These are phyloP conservation scores for Nemania serpens DNA, from an alignment of 2,329 filamentous ascomycete species.

Conservation along the genomic window DNA sequence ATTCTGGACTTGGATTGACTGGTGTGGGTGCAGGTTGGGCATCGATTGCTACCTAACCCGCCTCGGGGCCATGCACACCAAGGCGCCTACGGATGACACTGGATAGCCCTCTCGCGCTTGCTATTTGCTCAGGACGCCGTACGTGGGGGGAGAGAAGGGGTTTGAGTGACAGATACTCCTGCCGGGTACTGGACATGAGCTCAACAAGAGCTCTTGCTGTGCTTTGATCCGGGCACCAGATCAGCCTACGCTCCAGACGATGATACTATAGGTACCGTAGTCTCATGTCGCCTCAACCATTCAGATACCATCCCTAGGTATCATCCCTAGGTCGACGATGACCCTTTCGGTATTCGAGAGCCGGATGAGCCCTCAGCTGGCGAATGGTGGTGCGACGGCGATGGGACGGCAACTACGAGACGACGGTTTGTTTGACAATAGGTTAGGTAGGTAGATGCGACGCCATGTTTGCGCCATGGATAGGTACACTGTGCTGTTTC, in stretches of 20 bases:
- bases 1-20: constrained; percentile 8
- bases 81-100: constrained; percentile 36
- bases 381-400: constrained; percentile 30
- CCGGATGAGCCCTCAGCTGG: constrained; percentile 12
- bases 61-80: constrained; percentile 26
- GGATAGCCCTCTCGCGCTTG: constrained; percentile 29
- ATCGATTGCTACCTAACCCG: constrained; percentile 40
- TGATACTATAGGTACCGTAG: constrained; percentile 15
- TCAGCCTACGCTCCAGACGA: constrained; percentile 35
- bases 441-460: no score
- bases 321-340: constrained; percentile 18
- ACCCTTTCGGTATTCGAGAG: constrained; percentile 25
- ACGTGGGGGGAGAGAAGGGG: constrained; percentile 27
- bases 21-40: constrained; percentile 34
- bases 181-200: constrained; percentile 34
- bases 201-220: constrained; percentile 13
- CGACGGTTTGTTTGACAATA: constrained; percentile 14
- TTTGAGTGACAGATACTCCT: constrained; percentile 23
- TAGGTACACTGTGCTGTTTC: no score
- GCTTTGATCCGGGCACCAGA: constrained; percentile 34
- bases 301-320: constrained; percentile 25
- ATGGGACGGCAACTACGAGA: constrained; percentile 7
- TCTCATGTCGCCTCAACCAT: constrained; percentile 21
- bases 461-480: constrained; percentile 17
- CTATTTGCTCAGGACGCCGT: constrained; percentile 33